Conservation (phyloP, 179 eudicot species). For the Camellia oleifera region DNA sequence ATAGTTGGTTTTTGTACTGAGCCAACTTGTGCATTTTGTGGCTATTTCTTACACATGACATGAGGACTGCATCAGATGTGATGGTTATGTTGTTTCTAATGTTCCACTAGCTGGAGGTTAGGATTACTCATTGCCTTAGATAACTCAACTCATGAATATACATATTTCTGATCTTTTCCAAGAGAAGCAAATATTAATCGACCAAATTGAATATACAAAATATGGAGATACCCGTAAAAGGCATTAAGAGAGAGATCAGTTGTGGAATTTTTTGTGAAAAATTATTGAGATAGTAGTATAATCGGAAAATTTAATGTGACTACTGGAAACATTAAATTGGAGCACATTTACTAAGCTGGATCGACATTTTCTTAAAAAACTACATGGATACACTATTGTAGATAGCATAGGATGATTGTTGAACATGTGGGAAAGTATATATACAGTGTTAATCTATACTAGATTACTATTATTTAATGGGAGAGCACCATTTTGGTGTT, state of each 20-base stretch:
- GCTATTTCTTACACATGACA: neutral
- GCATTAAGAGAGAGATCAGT: neutral
- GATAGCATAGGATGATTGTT: neutral
- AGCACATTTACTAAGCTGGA: neutral
- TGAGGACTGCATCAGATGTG: neutral
- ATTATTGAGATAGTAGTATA: neutral
- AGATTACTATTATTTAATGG: neutral
- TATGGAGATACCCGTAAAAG: neutral
- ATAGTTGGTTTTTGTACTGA: neutral
- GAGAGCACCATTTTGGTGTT: neutral
- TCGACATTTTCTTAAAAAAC: neutral
- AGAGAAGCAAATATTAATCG: neutral
- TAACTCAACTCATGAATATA: conserved; percentile 1
- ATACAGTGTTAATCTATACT: neutral
- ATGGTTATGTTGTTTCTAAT: neutral
- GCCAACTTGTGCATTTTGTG: neutral
- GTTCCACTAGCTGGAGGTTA: neutral
- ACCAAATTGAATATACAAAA: neutral
- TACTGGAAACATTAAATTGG: neutral
- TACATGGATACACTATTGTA: neutral
- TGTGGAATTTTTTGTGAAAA: neutral
- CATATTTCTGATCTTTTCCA: neutral
- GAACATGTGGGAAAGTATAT: neutral
- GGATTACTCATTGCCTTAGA: neutral
- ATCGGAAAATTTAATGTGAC: too few species aligned